Percentiles rank a stretch among this genome's conserved stretches.
Evolutionary conservation across 108 stramenopile species (phyloP).

Genomic region (Cylindrotheca fusiformis): DNA sequence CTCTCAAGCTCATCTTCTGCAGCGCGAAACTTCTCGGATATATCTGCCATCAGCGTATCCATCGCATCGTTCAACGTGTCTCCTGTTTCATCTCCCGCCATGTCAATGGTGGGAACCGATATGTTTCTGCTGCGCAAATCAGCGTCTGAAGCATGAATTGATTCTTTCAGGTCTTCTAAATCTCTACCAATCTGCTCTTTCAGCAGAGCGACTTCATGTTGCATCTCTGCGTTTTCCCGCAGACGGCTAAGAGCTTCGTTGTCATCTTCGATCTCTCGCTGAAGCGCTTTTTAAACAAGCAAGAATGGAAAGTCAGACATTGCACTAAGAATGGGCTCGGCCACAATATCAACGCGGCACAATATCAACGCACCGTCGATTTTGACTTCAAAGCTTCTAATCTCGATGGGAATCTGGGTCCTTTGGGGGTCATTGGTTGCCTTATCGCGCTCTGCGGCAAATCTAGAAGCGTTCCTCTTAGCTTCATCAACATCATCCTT

Average conservation of each 20-base stretch:
- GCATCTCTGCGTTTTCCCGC: slow-evolving; percentile 50
- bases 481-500: slow-evolving; percentile 32
- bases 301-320: too few species aligned
- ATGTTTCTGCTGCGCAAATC: slow-evolving; percentile 15
- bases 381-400: slow-evolving; percentile 65
- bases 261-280: slow-evolving; percentile 59
- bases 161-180: slow-evolving; percentile 28
- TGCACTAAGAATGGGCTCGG: too few species aligned
- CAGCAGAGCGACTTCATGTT: slow-evolving; percentile 65
- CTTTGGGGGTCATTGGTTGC: slow-evolving; percentile 55
- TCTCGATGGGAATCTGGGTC: slow-evolving; percentile 71
- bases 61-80: slow-evolving; percentile 13
- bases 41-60: slow-evolving; percentile 9
- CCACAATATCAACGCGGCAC: too few species aligned
- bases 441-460: slow-evolving; percentile 39
- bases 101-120: not conserved
- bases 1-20: slow-evolving; percentile 20
- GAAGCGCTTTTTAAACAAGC: slow-evolving; percentile 30
- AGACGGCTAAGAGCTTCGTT: slow-evolving; percentile 57
- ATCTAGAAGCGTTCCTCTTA: slow-evolving; percentile 9
- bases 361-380: slow-evolving; percentile 29
- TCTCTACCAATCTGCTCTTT: slow-evolving; percentile 56
- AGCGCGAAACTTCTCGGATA: slow-evolving; percentile 12
- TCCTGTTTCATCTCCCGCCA: slow-evolving; percentile 12
- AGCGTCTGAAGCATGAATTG: slow-evolving; percentile 16